Base-by-base conservation (phyloP, 2,329 filamentous ascomycete species). In the Raffaelea deltoideospora region DNA sequence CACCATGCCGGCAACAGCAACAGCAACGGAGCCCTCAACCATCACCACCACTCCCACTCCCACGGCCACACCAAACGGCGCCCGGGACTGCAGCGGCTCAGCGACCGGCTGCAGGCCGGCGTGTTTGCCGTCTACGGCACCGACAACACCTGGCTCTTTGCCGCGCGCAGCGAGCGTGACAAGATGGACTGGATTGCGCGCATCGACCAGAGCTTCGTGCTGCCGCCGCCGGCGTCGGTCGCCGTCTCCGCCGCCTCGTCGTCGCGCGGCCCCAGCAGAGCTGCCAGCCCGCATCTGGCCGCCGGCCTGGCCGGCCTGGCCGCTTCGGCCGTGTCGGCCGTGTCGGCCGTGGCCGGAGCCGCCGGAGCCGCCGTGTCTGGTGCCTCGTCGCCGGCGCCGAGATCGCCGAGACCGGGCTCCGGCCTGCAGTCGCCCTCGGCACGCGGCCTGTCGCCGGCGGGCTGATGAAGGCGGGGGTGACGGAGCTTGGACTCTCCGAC, bases 171-270 rank as follows among this genome's bases (percentile, higher is more conserved):
- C 49, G 88, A 95, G 61, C 71, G 78, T 34, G 87, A 95, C 56
- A 94, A 95, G 65, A 79, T 87, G 48, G 90, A 96, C 55, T 98
- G 90, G 90, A 94, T 98, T 48, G 72, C 92, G 56, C 79, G 81
- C 50, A 85, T 98, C 48, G 90, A 98, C 57, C 81, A 94, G 63
- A 83, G 79, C 35, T 74, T 69, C 46, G 56, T 69, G 40, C 15
- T 34, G 40, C 23, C 39, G 29, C 11, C 34, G 29, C 36, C 40
- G 14, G 36, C 42, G 22, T 23, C 33, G 17, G 21, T 13, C 28
- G 28, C 37, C 10, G 38, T 41, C 19, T 23, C 33, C n/a, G 21
- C 15, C 28, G 28, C 37, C 10, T 34, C 26, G 48, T 63, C 66
- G 26, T 63, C 57, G 10, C 60, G 60, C 31, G 67, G 63, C 42